phyloP scores from a whole-genome alignment of 176 grass and related monocot genomes.

The Hyparrhenia diplandra region DNA sequence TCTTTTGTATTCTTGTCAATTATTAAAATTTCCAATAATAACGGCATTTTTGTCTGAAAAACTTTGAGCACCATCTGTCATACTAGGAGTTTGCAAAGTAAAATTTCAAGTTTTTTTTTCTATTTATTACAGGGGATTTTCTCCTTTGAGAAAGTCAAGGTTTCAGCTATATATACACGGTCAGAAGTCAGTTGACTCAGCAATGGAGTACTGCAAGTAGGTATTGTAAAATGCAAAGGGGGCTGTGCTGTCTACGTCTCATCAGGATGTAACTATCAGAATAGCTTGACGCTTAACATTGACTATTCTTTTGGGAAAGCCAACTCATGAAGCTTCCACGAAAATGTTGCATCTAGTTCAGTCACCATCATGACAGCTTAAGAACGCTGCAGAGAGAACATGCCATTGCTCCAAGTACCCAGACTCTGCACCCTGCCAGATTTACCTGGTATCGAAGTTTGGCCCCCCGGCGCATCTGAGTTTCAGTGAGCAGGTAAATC shows the following conservation, averaged over 20 bases:
- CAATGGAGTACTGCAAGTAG: constrained; percentile 1
- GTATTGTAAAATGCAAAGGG: not conserved
- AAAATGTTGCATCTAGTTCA: not conserved
- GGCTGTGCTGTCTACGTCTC: not conserved
- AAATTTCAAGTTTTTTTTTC: no score
- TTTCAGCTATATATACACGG: not conserved
- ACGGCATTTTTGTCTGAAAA: not conserved
- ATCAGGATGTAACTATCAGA: not conserved
- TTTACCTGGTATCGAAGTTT: not conserved
- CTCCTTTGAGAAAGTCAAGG: not conserved
- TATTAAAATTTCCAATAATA: not conserved
- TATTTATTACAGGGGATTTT: not conserved
- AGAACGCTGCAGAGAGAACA: not conserved
- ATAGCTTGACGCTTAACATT: not conserved
- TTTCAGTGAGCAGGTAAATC: not conserved
- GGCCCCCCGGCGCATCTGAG: not conserved
- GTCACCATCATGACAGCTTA: constrained; percentile 8
- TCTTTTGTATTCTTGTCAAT: not conserved
- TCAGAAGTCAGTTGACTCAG: not conserved
- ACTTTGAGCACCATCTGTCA: not conserved
- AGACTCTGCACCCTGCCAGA: not conserved
- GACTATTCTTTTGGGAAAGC: not conserved
- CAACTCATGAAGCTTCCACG: not conserved
- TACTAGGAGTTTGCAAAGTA: not conserved
- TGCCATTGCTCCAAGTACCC: not conserved